A percentile compares a stretch with the other conserved stretches of the same genome.
Evolutionary conservation across 257 asterid genomes (phyloP).

Genomic region (Solanum appendiculatum): DNA sequence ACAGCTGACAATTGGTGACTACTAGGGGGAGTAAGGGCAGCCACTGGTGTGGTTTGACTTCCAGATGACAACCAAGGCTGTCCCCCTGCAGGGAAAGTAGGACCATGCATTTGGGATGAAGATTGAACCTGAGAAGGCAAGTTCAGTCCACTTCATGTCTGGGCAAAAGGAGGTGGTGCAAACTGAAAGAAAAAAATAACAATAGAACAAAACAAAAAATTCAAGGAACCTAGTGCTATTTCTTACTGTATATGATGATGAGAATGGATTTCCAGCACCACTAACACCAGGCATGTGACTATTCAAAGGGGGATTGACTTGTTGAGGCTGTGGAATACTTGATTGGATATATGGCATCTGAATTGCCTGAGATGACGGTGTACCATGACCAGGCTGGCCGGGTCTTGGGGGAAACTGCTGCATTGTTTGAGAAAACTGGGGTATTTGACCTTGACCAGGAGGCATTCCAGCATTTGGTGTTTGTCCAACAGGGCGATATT

Average conservation of each 20-base stretch:
- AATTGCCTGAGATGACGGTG: conserved; percentile 35
- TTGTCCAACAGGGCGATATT: conserved; percentile 57
- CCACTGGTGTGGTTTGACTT: conserved; percentile 44
- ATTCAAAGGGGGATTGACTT: conserved; percentile 21
- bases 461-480: conserved; percentile 46
- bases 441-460: conserved; percentile 55
- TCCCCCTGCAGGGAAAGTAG: conserved; percentile 36
- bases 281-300: conserved; percentile 21
- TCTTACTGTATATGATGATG: conserved; percentile 63
- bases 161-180: conserved; percentile 52
- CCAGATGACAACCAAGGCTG: conserved; percentile 66
- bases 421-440: conserved; percentile 64
- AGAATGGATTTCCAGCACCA: conserved; percentile 48
- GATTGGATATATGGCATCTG: conserved; percentile 34
- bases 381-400: conserved; percentile 42
- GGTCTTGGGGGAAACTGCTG: conserved; percentile 59
- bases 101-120: conserved; percentile 53
- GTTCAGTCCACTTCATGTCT: conserved; percentile 40
- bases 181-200: conserved; percentile 28
- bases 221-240: background rate
- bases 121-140: conserved; percentile 51
- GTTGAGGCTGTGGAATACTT: conserved; percentile 55
- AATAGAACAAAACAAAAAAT: conserved; percentile 5
- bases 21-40: conserved; percentile 52
- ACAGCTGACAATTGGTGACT: conserved; percentile 27